These are phyloP conservation scores for Alternaria viburni DNA, from an alignment of 2,329 filamentous ascomycete species.

Conservation along the genomic window DNA sequence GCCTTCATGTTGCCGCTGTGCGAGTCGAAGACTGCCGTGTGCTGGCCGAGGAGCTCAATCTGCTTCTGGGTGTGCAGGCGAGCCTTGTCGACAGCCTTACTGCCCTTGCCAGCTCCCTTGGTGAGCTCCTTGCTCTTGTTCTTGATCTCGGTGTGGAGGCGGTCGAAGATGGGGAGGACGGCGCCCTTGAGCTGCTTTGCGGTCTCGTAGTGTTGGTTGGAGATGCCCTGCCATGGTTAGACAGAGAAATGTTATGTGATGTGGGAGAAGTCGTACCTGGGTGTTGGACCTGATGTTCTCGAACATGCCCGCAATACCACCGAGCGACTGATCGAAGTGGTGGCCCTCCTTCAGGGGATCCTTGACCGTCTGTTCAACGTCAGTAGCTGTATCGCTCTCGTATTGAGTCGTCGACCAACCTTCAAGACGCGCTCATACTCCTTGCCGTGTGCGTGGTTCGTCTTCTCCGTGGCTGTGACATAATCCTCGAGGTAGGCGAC, in stretches of 20 bases:
- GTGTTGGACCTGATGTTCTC: slow-evolving; percentile 95
- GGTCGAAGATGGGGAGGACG: slow-evolving; percentile 86
- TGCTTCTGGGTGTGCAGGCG: slow-evolving; percentile 89
- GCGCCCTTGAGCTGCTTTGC: slow-evolving; percentile 87
- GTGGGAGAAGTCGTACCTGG: slow-evolving; percentile 57
- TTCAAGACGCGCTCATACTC: slow-evolving; percentile 96
- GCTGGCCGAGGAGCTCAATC: slow-evolving; percentile 89
- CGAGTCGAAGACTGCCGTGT: slow-evolving; percentile 81
- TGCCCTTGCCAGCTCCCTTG: slow-evolving; percentile 78
- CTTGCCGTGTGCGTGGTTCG: slow-evolving; percentile 83
- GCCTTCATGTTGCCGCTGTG: slow-evolving; percentile 73
- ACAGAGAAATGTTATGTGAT: fast-evolving
- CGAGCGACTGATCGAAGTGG: slow-evolving; percentile 90
- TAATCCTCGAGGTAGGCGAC: slow-evolving; percentile 92
- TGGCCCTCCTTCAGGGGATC: slow-evolving; percentile 86
- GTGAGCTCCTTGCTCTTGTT: slow-evolving; percentile 90
- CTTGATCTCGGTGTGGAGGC: slow-evolving; percentile 95
- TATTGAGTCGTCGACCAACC: slow-evolving; percentile 51
- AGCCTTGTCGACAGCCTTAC: slow-evolving; percentile 91
- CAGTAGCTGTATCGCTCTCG: slow-evolving; percentile 2
- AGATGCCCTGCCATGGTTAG: slow-evolving; percentile 66
- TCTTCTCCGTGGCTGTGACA: slow-evolving; percentile 81
- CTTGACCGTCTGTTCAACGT: slow-evolving; percentile 72
- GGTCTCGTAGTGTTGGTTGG: slow-evolving; percentile 88
- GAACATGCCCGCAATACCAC: slow-evolving; percentile 86